These are phyloP conservation scores for Ophiostoma piceae DNA, from an alignment of 2,329 filamentous ascomycete genomes.

Conservation along the genomic window DNA sequence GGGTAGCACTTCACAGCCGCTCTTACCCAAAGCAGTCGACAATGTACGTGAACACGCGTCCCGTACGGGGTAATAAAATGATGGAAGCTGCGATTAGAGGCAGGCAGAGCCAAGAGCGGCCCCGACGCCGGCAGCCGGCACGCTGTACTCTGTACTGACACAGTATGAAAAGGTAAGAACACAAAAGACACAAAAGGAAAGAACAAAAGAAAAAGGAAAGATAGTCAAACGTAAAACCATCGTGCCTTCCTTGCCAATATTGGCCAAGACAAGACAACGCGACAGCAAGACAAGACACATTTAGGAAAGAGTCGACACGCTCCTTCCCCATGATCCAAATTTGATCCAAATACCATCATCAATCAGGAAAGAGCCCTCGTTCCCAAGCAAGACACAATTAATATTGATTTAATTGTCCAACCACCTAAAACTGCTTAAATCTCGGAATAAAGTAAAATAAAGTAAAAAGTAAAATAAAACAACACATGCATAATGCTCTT, in stretches of 20 bases:
- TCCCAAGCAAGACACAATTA: neutral
- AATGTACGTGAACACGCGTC: constrained; percentile 6
- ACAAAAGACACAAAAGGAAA: neutral
- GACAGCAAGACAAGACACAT: neutral
- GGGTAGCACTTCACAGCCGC: constrained; percentile 1
- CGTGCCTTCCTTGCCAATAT: neutral
- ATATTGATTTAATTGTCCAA: neutral
- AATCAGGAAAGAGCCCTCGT: neutral
- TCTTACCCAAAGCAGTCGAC: neutral
- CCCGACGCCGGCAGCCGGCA: neutral
- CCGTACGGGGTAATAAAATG: neutral
- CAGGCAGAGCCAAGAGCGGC: neutral
- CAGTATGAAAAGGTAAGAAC: neutral
- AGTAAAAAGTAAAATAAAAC: neutral
- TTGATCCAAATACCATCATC: neutral
- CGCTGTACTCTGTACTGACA: neutral
- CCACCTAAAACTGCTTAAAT: neutral
- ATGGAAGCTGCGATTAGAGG: neutral
- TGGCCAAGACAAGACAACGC: neutral
- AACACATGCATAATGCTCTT: neutral
- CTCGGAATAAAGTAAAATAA: no score
- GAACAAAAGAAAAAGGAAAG: no score
- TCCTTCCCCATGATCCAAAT: neutral
- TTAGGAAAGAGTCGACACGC: neutral
- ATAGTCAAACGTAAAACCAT: no score